Base-by-base conservation (phyloP, 805 yeast genomes). In the Nakazawaea siamensis region DNA sequence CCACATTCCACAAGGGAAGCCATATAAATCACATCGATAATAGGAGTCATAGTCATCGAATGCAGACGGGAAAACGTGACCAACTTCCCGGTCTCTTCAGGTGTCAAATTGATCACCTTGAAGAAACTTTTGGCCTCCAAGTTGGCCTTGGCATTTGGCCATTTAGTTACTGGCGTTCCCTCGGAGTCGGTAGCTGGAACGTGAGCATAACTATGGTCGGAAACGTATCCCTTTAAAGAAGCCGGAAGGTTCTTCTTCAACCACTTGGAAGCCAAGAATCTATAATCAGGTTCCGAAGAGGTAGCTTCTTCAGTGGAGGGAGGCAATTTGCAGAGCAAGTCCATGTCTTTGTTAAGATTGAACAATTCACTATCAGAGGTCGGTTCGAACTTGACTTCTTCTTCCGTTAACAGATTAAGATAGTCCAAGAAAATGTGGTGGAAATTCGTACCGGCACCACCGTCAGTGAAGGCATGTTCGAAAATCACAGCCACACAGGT, bases 351-450 rank as follows among this genome's bases (percentile, higher is more conserved):
- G 1, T 14, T 12, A 19, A 35, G 21, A 16, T 35, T 32, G 18
- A 35, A 35, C 10, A 35, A 9, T 14, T 27, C 16, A 3, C 24
- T 17, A 5, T 18, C 18, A 5, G 43, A 43, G 8, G 49, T 54
- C 18, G 56, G 60, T 18, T 60, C 49, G 5, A 38, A 40, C 5
- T 38, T 44, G 18, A 60, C 31, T 6, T 64, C 69, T 2, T 43
- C 49, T 10, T 54, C 60, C 5, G 49, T 41, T 38, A 64, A 42
- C 23, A 12, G 16, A 25, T 55, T 48, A 7, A 61, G 55, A 20
- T 45, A 46, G 18, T 48, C 46, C 35, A 64, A 51, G 33, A 64
- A 46, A 12, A 24, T 18, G 24, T 32, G 13, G 21, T 37, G 39
- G 20, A 37, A 37, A 18, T 37, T 37, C 13, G 23, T 12, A 14